Base-by-base conservation (phyloP, 129 eudicot species). In the Glebionis coronaria region DNA sequence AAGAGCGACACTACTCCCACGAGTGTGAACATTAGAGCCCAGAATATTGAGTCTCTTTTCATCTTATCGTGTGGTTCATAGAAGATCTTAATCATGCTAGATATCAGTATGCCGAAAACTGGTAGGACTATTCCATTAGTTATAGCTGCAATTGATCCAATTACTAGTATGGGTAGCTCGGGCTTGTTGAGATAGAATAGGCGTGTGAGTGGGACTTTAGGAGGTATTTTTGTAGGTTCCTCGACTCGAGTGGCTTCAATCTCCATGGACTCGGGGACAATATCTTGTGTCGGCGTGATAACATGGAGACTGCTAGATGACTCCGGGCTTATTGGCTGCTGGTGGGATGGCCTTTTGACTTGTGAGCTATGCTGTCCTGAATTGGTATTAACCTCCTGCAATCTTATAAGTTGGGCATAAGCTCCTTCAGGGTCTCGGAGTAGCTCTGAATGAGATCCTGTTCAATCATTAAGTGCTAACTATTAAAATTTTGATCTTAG, bases 161-260 rank as follows among this genome's bases (percentile, higher is more conserved):
- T 9, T 7, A 84, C 16, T 50, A 90, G 81, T 13, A 82, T 73
- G 7, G 92, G 95, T 16, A 82, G 69, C 64, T 90, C 97, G 3
- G 97, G 97, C 73, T 90, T 90, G 80, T 90, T 90, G 20, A 90
- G 90, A 77, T 59, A 69, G 60, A 84, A 86, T 20, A 90, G 85
- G n/a, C 95, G 82, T 5, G 76, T 76, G 5, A 90, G 58, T 21
- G 90, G 84, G 68, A 90, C 95, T 27, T 82, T 68, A 51, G 73
- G 84, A 49, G 65, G 71, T 56, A 80, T 82, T 78, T 80, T 79
- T 58, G 70, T 13, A 10, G 28, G 1, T 53, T 53, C 21, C 9
- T 53, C 23, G 11, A 3, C 82, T 72, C 60, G 44, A 25, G 44
- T 15, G 40, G 44, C 20, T 63, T 63, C 68, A 16, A 65, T 52